A percentile compares a stretch with the other conserved stretches of the same genome.
Evolutionary conservation across 192 early-diverging fungal species (phyloP).

Genomic region (Diversispora eburnea): DNA sequence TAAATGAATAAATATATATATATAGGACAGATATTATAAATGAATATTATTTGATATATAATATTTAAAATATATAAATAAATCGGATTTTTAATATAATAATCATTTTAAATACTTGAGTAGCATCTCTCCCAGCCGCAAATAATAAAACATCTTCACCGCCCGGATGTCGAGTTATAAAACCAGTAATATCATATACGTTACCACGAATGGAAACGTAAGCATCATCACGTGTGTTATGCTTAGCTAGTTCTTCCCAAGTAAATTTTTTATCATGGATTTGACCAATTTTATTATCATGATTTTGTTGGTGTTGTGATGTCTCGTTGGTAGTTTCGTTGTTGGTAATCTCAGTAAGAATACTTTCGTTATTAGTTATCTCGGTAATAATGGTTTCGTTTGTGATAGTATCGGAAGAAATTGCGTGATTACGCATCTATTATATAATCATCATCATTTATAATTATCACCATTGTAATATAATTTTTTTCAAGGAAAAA

Average conservation of each 20-base stretch:
- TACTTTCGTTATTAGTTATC: too few species aligned
- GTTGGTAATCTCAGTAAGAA: too few species aligned
- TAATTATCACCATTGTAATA: too few species aligned
- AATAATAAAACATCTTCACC: slow-evolving; percentile 46
- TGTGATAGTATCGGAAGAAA: too few species aligned
- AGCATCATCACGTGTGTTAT: slow-evolving; percentile 39
- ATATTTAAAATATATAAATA: neutral
- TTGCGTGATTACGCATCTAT: too few species aligned
- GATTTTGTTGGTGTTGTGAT: too few species aligned
- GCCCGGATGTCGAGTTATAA: slow-evolving; percentile 46
- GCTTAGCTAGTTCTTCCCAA: slow-evolving; percentile 42
- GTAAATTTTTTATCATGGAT: slow-evolving; percentile 33
- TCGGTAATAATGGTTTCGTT: too few species aligned
- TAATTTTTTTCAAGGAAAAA: too few species aligned
- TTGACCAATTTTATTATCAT: too few species aligned
- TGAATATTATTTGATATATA: neutral
- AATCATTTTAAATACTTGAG: slow-evolving; percentile 42
- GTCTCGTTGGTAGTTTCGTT: too few species aligned
- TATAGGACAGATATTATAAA: neutral
- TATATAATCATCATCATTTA: too few species aligned
- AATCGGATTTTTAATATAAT: neutral
- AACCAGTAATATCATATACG: slow-evolving; percentile 52
- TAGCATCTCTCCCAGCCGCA: slow-evolving; percentile 48
- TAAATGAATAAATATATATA: neutral
- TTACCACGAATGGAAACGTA: slow-evolving; percentile 46